Percentiles rank a stretch among this genome's conserved stretches.
Evolutionary conservation across 805 yeast genomes (phyloP).

Genomic region (Saturnispora mendoncae): DNA sequence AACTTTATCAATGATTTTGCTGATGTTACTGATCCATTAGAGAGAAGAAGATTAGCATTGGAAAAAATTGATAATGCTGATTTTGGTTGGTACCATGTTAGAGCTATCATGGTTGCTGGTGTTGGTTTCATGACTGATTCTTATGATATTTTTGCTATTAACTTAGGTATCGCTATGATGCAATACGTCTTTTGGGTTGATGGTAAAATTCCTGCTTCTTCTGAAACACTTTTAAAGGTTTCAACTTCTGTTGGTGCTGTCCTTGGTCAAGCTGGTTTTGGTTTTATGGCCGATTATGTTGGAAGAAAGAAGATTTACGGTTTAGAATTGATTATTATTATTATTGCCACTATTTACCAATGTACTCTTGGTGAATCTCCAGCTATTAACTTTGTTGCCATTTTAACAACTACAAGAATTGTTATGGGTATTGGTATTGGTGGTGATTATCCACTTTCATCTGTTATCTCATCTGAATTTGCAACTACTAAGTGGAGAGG

Average conservation of each 20-base stretch:
- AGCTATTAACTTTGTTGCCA: slow-evolving; percentile 64
- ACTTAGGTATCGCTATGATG: slow-evolving; percentile 74
- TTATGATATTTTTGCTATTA: slow-evolving; percentile 86
- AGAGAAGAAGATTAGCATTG: slow-evolving; percentile 78
- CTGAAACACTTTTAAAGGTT: slow-evolving; percentile 69
- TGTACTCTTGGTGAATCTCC: slow-evolving; percentile 64
- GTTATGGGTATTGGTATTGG: slow-evolving; percentile 95
- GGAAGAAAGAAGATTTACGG: slow-evolving; percentile 90
- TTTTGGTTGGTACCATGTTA: slow-evolving; percentile 76
- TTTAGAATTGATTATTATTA: slow-evolving; percentile 76
- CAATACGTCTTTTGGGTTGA: slow-evolving; percentile 61
- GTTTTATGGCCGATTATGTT: slow-evolving; percentile 67
- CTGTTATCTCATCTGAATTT: slow-evolving; percentile 88
- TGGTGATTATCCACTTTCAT: slow-evolving; percentile 92
- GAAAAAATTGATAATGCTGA: slow-evolving; percentile 74
- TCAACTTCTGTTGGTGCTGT: slow-evolving; percentile 93
- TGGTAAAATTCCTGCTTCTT: slow-evolving; percentile 53
- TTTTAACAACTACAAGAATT: slow-evolving; percentile 70
- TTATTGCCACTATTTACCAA: slow-evolving; percentile 69
- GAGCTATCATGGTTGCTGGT: slow-evolving; percentile 82
- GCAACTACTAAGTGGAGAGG: slow-evolving; percentile 96
- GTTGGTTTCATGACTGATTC: slow-evolving; percentile 92
- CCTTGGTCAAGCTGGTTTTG: slow-evolving; percentile 81
- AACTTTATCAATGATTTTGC: slow-evolving; percentile 73
- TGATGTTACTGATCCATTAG: slow-evolving; percentile 75